Evolutionary conservation across 805 yeast genomes (phyloP).

Genomic region (Tanozyma kutaoensis): DNA sequence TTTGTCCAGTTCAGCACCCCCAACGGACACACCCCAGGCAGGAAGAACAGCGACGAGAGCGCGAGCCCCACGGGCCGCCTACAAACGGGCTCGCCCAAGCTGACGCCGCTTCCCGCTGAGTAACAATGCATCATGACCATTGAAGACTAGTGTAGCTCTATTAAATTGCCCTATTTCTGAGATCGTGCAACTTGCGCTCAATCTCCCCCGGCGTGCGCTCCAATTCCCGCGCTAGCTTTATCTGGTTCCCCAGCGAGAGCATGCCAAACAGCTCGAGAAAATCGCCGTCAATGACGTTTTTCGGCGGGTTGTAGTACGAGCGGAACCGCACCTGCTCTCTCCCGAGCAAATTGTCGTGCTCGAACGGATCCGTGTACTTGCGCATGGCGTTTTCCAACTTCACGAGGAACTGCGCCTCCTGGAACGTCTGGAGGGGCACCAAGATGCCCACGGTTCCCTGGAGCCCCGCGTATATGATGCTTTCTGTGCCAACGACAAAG

Average conservation of each 20-base stretch:
- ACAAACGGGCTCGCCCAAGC: no score
- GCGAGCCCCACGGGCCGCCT: no score
- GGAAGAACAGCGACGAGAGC: slow-evolving; percentile 25
- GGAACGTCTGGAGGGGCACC: slow-evolving; percentile 48
- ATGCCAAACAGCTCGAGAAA: slow-evolving; percentile 46
- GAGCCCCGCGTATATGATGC: slow-evolving; percentile 58
- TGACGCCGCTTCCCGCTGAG: no score
- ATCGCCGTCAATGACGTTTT: slow-evolving; percentile 80
- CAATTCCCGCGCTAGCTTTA: slow-evolving; percentile 24
- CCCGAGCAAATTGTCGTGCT: slow-evolving; percentile 35
- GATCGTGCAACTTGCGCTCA: slow-evolving; percentile 37
- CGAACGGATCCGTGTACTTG: slow-evolving; percentile 12
- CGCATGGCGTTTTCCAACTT: slow-evolving; percentile 38
- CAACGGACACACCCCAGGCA: slow-evolving; percentile 27
- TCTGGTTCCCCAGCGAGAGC: slow-evolving; percentile 18
- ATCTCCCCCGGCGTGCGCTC: slow-evolving; percentile 37
- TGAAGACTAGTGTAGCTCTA: slow-evolving; percentile 3
- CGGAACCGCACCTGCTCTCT: slow-evolving; percentile 58
- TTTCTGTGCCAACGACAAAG: slow-evolving; percentile 41
- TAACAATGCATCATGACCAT: no score
- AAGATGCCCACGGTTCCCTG: slow-evolving; percentile 74
- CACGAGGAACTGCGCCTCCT: slow-evolving; percentile 48
- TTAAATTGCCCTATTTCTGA: slow-evolving; percentile 31
- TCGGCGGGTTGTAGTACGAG: slow-evolving; percentile 71
- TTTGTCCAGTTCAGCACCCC: slow-evolving; percentile 63